Conservation (phyloP, 345 rosid species). For the Passiflora organensis region DNA sequence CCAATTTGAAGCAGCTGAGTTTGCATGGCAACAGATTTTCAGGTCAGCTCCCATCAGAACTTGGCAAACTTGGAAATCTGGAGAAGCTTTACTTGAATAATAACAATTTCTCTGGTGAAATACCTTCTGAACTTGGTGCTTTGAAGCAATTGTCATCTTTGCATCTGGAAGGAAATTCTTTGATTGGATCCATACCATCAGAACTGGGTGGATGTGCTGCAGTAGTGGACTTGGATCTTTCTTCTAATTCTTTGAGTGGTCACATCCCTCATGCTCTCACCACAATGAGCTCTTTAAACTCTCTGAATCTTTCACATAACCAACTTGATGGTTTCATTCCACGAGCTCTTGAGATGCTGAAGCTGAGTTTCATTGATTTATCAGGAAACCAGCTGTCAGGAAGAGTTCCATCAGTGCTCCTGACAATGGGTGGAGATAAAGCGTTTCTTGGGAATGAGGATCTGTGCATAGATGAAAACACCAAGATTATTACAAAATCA, state of each 20-base stretch:
- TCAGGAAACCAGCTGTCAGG: constrained; percentile 64
- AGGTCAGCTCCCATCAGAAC: constrained; percentile 51
- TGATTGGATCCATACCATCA: constrained; percentile 55
- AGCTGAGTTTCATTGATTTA: constrained; percentile 74
- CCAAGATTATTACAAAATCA: constrained; percentile 18
- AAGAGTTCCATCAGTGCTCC: constrained; percentile 51
- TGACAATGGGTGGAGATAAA: constrained; percentile 52
- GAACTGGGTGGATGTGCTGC: constrained; percentile 43
- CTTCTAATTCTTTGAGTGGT: constrained; percentile 55
- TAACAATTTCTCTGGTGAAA: constrained; percentile 51
- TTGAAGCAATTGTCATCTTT: constrained; percentile 55
- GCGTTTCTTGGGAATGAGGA: constrained; percentile 55
- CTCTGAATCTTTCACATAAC: constrained; percentile 73
- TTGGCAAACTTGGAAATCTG: constrained; percentile 48
- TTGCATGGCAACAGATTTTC: constrained; percentile 63
- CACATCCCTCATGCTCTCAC: constrained; percentile 44
- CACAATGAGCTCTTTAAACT: constrained; percentile 50
- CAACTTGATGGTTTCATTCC: constrained; percentile 57
- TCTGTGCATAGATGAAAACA: constrained; percentile 48
- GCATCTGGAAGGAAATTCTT: constrained; percentile 60
- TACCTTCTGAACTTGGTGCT: constrained; percentile 51
- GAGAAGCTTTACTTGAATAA: constrained; percentile 56
- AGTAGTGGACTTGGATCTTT: constrained; percentile 76
- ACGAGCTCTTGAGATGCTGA: constrained; percentile 43
- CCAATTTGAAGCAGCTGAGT: constrained; percentile 43